Conservation (phyloP, 768 basidiomycete species). For the Clathrus columnatus region DNA sequence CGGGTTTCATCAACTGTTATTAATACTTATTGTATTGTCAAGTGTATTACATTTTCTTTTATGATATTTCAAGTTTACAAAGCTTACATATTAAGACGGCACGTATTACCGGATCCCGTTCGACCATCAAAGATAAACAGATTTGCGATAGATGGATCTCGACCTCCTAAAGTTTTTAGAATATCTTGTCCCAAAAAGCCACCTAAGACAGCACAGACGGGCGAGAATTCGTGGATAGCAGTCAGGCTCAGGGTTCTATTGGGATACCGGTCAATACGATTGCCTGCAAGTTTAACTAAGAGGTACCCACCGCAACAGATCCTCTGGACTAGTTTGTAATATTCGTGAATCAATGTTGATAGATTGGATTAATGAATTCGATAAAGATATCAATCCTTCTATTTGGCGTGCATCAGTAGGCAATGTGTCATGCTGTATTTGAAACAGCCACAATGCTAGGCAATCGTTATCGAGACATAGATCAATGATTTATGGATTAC, state of each 20-base stretch:
- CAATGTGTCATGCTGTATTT: constrained; percentile 47
- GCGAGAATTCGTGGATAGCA: constrained; percentile 81
- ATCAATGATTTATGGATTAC: too few species aligned
- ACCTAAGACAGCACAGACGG: constrained; percentile 90
- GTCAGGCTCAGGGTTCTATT: constrained; percentile 57
- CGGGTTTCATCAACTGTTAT: background rate
- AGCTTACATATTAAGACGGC: constrained; percentile 34
- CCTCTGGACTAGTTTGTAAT: constrained; percentile 45
- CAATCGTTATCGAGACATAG: background rate
- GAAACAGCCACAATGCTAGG: constrained; percentile 78
- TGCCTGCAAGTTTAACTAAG: constrained; percentile 1
- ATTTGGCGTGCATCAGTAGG: constrained; percentile 42
- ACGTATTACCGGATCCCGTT: constrained; percentile 67
- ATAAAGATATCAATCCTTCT: constrained; percentile 53
- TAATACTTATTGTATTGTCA: constrained; percentile 1
- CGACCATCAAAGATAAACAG: constrained; percentile 84
- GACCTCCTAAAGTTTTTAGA: constrained; percentile 79
- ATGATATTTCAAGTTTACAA: background rate
- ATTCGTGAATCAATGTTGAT: constrained; percentile 68
- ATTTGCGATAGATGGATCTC: constrained; percentile 90
- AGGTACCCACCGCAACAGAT: constrained; percentile 53
- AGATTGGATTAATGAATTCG: constrained; percentile 47
- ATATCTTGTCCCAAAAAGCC: constrained; percentile 94
- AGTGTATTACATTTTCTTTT: constrained; percentile 1
- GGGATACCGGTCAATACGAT: background rate